These are phyloP conservation scores for Pisolithus orientalis DNA, from an alignment of 768 basidiomycete species.

Conservation along the genomic window DNA sequence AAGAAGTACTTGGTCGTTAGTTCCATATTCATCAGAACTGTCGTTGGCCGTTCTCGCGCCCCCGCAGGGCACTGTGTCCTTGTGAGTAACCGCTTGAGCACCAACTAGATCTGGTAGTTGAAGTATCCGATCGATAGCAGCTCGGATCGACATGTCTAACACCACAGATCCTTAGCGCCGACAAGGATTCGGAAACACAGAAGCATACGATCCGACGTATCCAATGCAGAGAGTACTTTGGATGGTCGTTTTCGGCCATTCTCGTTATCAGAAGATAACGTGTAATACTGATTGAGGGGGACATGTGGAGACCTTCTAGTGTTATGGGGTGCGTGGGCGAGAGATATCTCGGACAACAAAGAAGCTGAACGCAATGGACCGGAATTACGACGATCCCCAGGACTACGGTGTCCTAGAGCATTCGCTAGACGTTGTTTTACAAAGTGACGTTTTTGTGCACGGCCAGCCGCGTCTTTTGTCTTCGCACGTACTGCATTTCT, in stretches of 20 bases:
- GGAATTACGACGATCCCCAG: constrained; percentile 4
- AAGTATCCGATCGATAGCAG: constrained; percentile 26
- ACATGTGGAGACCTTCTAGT: not conserved
- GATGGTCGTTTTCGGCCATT: constrained; percentile 11
- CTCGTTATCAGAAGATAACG: constrained; percentile 1
- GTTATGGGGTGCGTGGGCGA: constrained; percentile 21
- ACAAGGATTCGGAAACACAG: constrained; percentile 1
- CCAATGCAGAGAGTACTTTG: constrained; percentile 19
- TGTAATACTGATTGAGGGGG: constrained; percentile 3
- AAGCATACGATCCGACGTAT: constrained; percentile 23
- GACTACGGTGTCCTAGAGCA: constrained; percentile 28
- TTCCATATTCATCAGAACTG: not conserved
- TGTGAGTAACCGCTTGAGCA: constrained; percentile 1
- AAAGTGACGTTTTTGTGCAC: constrained; percentile 55
- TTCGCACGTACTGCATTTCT: constrained; percentile 58
- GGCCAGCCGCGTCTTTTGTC: constrained; percentile 48
- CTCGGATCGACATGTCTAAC: constrained; percentile 22
- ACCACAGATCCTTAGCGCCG: constrained; percentile 1
- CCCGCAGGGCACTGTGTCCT: not conserved
- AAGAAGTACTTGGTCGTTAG: not conserved
- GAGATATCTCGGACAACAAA: constrained; percentile 15
- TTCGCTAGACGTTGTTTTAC: constrained; percentile 50
- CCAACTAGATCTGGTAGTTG: constrained; percentile 19
- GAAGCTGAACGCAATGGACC: constrained; percentile 5
- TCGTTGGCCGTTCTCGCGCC: not conserved